Conservation (phyloP, 768 basidiomycete species). For the Basidioascus undulatus region DNA sequence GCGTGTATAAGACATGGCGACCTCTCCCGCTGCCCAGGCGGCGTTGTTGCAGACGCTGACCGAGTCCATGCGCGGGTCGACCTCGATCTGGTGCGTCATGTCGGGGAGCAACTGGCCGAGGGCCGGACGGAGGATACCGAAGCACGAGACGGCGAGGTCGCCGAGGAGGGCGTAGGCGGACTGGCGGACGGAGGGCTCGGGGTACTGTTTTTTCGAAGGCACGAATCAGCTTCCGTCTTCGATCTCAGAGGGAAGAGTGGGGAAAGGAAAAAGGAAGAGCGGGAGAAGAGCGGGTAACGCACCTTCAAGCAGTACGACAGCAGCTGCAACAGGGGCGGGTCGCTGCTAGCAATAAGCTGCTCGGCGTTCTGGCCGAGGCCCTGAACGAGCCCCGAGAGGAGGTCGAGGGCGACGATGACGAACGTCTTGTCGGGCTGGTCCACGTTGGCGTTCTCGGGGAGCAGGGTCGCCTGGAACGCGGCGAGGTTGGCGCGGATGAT, state of each 20-base stretch:
- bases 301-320: conserved; percentile 67
- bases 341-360: conserved; percentile 37
- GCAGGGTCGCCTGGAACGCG: conserved; percentile 65
- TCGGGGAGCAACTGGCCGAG: conserved; percentile 77
- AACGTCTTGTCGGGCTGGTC: conserved; percentile 94
- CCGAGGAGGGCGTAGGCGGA: conserved; percentile 96
- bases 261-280: background rate
- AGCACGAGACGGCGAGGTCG: conserved; percentile 92
- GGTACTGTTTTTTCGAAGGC: conserved; percentile 43
- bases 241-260: background rate
- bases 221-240: background rate
- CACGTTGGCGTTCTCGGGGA: conserved; percentile 46
- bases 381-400: conserved; percentile 85
- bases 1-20: conserved; percentile 70
- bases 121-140: conserved; percentile 55
- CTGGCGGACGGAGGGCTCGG: conserved; percentile 82
- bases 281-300: conserved; percentile 5
- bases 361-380: conserved; percentile 63
- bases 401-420: conserved; percentile 91
- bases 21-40: conserved; percentile 98
- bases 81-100: conserved; percentile 68
- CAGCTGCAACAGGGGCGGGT: conserved; percentile 55
- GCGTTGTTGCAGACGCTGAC: conserved; percentile 97
- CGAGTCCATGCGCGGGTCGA: conserved; percentile 78
- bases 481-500: conserved; percentile 63